Evolutionary conservation across 257 asterid species (phyloP), one percentile per base, ranked within the genome.

Genomic region (Nicotiana obtusifolia): DNA sequence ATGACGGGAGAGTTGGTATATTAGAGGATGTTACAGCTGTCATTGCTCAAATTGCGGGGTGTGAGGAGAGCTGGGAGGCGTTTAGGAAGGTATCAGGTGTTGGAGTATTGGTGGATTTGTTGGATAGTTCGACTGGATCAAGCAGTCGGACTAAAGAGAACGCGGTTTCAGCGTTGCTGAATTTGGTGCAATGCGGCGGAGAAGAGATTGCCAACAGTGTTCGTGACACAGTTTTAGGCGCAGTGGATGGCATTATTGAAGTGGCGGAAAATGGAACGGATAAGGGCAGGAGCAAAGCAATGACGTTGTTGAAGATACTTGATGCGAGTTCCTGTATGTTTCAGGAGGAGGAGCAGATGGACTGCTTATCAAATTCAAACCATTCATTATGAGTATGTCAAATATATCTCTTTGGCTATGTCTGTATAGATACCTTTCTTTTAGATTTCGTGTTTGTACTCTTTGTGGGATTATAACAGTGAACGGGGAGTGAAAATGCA

Each of bases 21-120:
- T 85, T 92, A 13, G 99, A 95, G 84, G 99, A 95, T 71, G 95
- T 97, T 7, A 95, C 99, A 0, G 99, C 99, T 0, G 99, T 95
- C 84, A 90, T 95, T 37, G 98, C 99, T 1, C 99, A 95, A 83
- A 86, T 95, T 5, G 97, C 98, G 0, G 99, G 97, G 5, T 93
- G 97, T 66, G 96, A 89, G 86, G 98, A 95, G 88, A 89, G 97
- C 84, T 91, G 93, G 93, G 97, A 90, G 64, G 94, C 90, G 26
- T 90, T 93, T 65, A 89, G 88, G 80, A 91, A 85, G 88, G 92
- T 89, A 4, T 84, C 91, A 59, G 98, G 98, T 37, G 68, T 90
- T 4, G 92, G 91, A 66, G 90, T 95, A 68, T 80, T 95, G 93
- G 89, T 93, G 87, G 99, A 93, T 87, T 82, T 95, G 87, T 60